A percentile compares a stretch with the other conserved stretches of the same genome.
These are phyloP conservation scores for Taphrina pruni DNA, from an alignment of 1,139 yeast species.

Conservation along the genomic window DNA sequence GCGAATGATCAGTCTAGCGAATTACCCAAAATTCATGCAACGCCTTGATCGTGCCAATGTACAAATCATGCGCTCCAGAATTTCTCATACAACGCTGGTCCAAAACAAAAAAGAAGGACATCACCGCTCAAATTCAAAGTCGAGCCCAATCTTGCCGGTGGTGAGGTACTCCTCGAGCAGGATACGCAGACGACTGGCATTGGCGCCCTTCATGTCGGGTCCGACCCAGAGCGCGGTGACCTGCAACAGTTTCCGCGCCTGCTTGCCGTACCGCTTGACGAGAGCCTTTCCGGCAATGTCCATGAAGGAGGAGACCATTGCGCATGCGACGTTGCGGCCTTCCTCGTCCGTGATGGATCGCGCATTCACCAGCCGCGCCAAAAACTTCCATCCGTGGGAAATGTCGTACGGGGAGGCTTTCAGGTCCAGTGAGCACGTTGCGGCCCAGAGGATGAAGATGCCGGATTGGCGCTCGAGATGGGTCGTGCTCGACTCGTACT, in stretches of 20 bases:
- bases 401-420: conserved; percentile 60
- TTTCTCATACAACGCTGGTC: no score
- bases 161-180: conserved; percentile 13
- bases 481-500: conserved; percentile 51
- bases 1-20: no score
- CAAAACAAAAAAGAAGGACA: not conserved
- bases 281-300: conserved; percentile 75
- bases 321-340: conserved; percentile 71
- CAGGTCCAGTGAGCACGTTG: conserved; percentile 59
- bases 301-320: conserved; percentile 87
- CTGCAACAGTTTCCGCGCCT: conserved; percentile 66
- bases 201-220: conserved; percentile 21
- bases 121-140: conserved; percentile 28
- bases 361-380: conserved; percentile 70
- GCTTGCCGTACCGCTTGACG: conserved; percentile 65
- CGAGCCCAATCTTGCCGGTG: conserved; percentile 16
- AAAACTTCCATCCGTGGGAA: conserved; percentile 66
- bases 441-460: conserved; percentile 79
- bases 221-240: conserved; percentile 35
- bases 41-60: no score
- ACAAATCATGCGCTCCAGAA: no score
- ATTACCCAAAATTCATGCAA: not conserved
- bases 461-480: conserved; percentile 89
- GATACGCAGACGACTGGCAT: conserved; percentile 30
- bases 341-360: conserved; percentile 48